Percentiles rank a stretch among this genome's conserved stretches.
Evolutionary conservation across 164 flowering plant species (phyloP).

Genomic region (Buxus sempervirens): DNA sequence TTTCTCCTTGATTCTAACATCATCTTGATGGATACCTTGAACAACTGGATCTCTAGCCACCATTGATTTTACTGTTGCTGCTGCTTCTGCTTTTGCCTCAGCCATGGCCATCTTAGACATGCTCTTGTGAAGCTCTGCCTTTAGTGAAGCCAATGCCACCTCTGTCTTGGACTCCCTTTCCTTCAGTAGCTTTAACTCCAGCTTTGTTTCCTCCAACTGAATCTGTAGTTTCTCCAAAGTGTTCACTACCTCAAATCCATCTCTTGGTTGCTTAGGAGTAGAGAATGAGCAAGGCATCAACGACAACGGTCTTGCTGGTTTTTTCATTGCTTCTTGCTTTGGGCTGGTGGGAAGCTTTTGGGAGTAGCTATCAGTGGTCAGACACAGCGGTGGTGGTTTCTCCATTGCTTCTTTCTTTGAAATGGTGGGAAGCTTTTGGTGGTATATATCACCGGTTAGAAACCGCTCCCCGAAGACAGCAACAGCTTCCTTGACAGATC

Average conservation of each 20-base stretch:
- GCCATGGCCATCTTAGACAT: conserved; percentile 66
- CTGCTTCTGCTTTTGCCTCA: conserved; percentile 55
- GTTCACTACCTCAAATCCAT: conserved; percentile 5
- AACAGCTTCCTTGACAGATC: conserved; percentile 86
- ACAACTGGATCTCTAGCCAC: conserved; percentile 4
- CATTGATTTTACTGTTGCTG: conserved; percentile 23
- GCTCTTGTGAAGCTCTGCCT: conserved; percentile 74
- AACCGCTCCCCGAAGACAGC: conserved; percentile 70
- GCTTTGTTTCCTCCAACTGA: conserved; percentile 61
- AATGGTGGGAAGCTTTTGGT: too few species aligned
- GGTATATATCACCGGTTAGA: conserved; percentile 35
- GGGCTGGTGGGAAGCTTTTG: conserved; percentile 25
- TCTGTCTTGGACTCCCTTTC: conserved; percentile 60
- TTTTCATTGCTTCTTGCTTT: conserved; percentile 14
- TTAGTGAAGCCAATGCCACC: conserved; percentile 60
- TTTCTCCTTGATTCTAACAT: conserved; percentile 2
- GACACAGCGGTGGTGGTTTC: too few species aligned
- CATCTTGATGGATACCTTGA: not conserved
- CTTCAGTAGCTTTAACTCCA: conserved; percentile 53
- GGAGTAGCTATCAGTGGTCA: too few species aligned
- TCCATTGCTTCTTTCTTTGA: too few species aligned
- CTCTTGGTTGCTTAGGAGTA: conserved; percentile 2
- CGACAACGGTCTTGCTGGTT: too few species aligned
- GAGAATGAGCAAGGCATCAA: conserved; percentile 2
- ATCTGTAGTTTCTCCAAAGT: conserved; percentile 51